phyloP scores from a whole-genome alignment of 441 rosid genomes.

The Mallotus japonicus region DNA sequence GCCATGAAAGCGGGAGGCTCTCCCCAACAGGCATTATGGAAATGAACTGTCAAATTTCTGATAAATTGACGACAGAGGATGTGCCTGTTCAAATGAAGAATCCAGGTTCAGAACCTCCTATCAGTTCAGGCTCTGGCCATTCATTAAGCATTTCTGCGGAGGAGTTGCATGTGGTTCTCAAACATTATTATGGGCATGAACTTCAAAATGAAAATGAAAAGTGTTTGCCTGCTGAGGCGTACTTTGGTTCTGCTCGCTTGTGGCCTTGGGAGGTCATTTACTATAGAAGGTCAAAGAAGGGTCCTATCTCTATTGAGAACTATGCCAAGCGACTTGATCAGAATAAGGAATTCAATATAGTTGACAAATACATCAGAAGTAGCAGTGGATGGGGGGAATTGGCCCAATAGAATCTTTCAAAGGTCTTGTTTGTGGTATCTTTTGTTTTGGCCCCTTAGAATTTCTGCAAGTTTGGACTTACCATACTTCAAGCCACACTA shows the following conservation, averaged over 20 bases:
- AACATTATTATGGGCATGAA: constrained; percentile 45
- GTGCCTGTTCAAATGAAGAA: constrained; percentile 17
- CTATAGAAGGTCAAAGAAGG: constrained; percentile 51
- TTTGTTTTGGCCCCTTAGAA: constrained; percentile 3
- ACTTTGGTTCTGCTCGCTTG: constrained; percentile 50
- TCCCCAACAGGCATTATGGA: constrained; percentile 22
- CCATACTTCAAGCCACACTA: constrained; percentile 12
- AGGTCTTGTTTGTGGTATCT: constrained; percentile 16
- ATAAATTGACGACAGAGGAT: constrained; percentile 24
- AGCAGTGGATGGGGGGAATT: constrained; percentile 52
- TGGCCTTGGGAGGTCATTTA: constrained; percentile 57
- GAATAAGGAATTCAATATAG: constrained; percentile 43
- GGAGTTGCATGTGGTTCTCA: constrained; percentile 43
- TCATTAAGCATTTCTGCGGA: constrained; percentile 34
- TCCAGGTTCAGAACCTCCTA: constrained; percentile 26
- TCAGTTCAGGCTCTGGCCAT: constrained; percentile 10
- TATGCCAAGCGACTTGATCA: constrained; percentile 46
- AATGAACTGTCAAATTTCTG: constrained; percentile 24
- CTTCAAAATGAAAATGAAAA: constrained; percentile 34
- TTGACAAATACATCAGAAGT: constrained; percentile 47
- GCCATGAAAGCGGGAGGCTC: constrained; percentile 8
- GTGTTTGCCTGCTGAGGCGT: constrained; percentile 31
- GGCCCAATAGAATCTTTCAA: constrained; percentile 19
- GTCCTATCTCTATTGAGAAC: constrained; percentile 43
- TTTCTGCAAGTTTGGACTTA: constrained; percentile 11